Percentiles rank a stretch among this genome's conserved stretches.
Evolutionary conservation across 129 eudicot species (phyloP).

Genomic region (Flaveria trinervia): DNA sequence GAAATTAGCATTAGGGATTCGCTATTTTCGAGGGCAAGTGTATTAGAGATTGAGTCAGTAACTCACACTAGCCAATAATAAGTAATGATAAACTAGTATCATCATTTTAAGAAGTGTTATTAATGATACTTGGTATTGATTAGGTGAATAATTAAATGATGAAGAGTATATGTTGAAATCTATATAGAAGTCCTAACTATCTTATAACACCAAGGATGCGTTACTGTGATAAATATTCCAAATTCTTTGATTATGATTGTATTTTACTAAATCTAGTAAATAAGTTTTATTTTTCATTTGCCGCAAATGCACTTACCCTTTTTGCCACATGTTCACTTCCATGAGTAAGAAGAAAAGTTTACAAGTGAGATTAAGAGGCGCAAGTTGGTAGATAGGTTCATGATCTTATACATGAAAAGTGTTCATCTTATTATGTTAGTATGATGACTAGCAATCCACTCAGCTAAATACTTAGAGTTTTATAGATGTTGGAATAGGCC

Average conservation of each 20-base stretch:
- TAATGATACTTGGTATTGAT: background rate
- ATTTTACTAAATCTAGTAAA: background rate
- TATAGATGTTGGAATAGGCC: conserved; percentile 21
- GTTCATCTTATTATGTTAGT: background rate
- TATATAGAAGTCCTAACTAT: conserved; percentile 5
- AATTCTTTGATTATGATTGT: conserved; percentile 1
- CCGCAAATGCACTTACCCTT: conserved; percentile 16
- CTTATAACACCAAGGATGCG: conserved; percentile 8
- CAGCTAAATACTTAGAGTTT: background rate
- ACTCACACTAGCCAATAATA: background rate
- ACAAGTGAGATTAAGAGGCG: conserved; percentile 3
- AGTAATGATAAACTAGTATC: background rate
- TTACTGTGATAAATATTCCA: background rate
- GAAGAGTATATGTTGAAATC: background rate
- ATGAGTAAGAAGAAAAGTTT: background rate
- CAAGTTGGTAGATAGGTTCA: conserved; percentile 2
- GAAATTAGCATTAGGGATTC: no score
- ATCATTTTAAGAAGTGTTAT: no score
- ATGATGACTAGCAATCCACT: background rate
- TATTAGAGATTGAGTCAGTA: no score
- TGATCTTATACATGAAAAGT: background rate
- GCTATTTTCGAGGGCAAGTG: no score
- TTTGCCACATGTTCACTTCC: background rate
- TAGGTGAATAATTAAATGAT: background rate
- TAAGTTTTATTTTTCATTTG: background rate